Conservation (phyloP, 805 yeast species). For the Candida tammaniensis region DNA sequence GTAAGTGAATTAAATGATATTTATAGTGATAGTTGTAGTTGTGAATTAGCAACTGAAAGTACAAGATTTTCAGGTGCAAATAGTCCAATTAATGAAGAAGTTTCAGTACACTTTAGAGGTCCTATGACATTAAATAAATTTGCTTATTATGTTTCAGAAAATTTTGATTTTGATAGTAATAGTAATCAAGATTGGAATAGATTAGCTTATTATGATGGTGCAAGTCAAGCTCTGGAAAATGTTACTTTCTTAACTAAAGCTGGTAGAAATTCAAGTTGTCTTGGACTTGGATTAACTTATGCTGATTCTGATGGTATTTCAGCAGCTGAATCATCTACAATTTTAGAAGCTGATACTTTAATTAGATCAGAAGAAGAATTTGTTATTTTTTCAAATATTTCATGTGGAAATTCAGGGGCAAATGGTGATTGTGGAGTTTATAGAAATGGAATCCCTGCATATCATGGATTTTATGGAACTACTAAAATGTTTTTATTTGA, state of each 20-base stretch:
- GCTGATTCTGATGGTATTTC: slow-evolving; percentile 57
- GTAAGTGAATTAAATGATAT: slow-evolving; percentile 45
- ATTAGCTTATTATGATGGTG: slow-evolving; percentile 56
- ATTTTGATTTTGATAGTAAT: slow-evolving; percentile 32
- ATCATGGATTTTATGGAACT: slow-evolving; percentile 64
- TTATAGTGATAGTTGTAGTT: slow-evolving; percentile 40
- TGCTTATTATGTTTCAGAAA: slow-evolving; percentile 54
- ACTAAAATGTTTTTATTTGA: slow-evolving; percentile 73
- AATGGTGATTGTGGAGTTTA: slow-evolving; percentile 70
- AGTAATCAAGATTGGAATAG: slow-evolving; percentile 53
- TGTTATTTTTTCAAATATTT: slow-evolving; percentile 54
- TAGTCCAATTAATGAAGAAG: slow-evolving; percentile 65
- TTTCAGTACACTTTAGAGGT: slow-evolving; percentile 78
- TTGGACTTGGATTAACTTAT: slow-evolving; percentile 66
- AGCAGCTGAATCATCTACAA: slow-evolving; percentile 43
- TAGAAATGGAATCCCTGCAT: slow-evolving; percentile 72
- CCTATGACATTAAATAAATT: slow-evolving; percentile 61
- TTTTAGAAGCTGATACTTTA: slow-evolving; percentile 47
- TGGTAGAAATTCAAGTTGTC: slow-evolving; percentile 58
- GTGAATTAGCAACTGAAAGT: slow-evolving; percentile 37
- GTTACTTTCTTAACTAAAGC: slow-evolving; percentile 67
- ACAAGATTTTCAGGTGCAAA: slow-evolving; percentile 53
- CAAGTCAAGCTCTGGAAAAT: slow-evolving; percentile 49
- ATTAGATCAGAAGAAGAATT: slow-evolving; percentile 59
- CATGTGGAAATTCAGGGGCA: slow-evolving; percentile 56